Evolutionary conservation across 2,329 filamentous ascomycete species (phyloP).

Genomic region (Phyllosticta ampelicida): DNA sequence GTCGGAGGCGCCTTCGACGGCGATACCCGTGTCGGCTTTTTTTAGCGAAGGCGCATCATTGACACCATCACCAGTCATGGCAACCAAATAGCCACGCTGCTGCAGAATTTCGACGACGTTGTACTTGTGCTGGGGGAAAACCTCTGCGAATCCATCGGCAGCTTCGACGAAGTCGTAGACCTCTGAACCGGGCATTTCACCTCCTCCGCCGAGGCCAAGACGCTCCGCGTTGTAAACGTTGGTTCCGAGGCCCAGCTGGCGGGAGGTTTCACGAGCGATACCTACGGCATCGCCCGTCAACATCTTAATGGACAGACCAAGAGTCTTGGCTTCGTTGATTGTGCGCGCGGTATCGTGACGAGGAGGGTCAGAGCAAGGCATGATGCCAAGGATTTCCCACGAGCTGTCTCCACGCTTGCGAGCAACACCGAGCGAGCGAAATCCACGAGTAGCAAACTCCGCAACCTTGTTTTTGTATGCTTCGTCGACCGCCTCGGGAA

Average conservation of each 20-base stretch:
- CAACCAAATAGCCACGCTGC: slow-evolving; percentile 85
- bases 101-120: slow-evolving; percentile 88
- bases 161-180: slow-evolving; percentile 93
- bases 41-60: slow-evolving; percentile 89
- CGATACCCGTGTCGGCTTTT: slow-evolving; percentile 94
- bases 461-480: slow-evolving; percentile 89
- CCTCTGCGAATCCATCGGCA: slow-evolving; percentile 88
- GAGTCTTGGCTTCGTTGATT: slow-evolving; percentile 76
- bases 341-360: slow-evolving; percentile 85
- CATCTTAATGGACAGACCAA: slow-evolving; percentile 91
- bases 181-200: slow-evolving; percentile 87
- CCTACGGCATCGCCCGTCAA: slow-evolving; percentile 89
- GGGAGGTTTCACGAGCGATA: slow-evolving; percentile 84
- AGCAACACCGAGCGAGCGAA: slow-evolving; percentile 86
- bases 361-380: slow-evolving; percentile 87
- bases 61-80: slow-evolving; percentile 94
- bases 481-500: slow-evolving; percentile 65
- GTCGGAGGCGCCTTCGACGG: slow-evolving; percentile 84
- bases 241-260: slow-evolving; percentile 81
- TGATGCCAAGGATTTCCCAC: slow-evolving; percentile 91
- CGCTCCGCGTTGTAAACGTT: slow-evolving; percentile 92
- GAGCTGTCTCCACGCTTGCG: slow-evolving; percentile 71
- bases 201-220: slow-evolving; percentile 78
- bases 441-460: slow-evolving; percentile 85
- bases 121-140: slow-evolving; percentile 94